A percentile compares a stretch with the other conserved stretches of the same genome.
phyloP scores from a whole-genome alignment of 352 stramenopile species.

The Peronospora belbahrii region DNA sequence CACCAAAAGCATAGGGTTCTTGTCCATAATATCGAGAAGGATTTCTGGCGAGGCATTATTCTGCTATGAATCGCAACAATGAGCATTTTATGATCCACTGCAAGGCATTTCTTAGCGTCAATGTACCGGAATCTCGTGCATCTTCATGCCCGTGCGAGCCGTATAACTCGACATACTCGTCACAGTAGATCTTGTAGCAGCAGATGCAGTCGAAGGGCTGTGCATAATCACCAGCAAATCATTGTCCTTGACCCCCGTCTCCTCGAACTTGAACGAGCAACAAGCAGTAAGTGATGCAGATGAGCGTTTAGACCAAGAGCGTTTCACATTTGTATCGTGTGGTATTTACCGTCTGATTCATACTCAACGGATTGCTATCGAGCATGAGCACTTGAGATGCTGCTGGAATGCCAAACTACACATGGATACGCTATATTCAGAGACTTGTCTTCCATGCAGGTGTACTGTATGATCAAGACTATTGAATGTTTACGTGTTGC shows the following conservation, averaged over 20 bases:
- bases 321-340: too few species aligned
- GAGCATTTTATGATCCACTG: background rate
- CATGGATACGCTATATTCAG: background rate
- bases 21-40: constrained; percentile 77
- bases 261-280: constrained; percentile 51
- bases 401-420: constrained; percentile 57
- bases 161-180: constrained; percentile 18
- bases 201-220: constrained; percentile 23
- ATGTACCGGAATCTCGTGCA: constrained; percentile 72
- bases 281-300: background rate
- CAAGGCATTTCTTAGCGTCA: background rate
- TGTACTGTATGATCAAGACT: too few species aligned
- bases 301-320: too few species aligned
- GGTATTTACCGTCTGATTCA: constrained; percentile 43
- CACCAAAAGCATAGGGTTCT: constrained; percentile 62
- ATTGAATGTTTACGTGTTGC: constrained; percentile 40
- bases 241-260: constrained; percentile 57
- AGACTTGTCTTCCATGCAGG: too few species aligned
- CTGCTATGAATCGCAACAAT: constrained; percentile 1
- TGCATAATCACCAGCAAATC: constrained; percentile 64
- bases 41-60: constrained; percentile 60
- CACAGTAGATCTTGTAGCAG: constrained; percentile 9
- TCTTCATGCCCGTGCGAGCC: constrained; percentile 58
- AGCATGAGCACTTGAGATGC: constrained; percentile 52
- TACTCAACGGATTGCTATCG: constrained; percentile 43